Evolutionary conservation across 2,329 filamentous ascomycete genomes (phyloP), one percentile per base, ranked within the genome.

Genomic region (Colletotrichum scovillei): DNA sequence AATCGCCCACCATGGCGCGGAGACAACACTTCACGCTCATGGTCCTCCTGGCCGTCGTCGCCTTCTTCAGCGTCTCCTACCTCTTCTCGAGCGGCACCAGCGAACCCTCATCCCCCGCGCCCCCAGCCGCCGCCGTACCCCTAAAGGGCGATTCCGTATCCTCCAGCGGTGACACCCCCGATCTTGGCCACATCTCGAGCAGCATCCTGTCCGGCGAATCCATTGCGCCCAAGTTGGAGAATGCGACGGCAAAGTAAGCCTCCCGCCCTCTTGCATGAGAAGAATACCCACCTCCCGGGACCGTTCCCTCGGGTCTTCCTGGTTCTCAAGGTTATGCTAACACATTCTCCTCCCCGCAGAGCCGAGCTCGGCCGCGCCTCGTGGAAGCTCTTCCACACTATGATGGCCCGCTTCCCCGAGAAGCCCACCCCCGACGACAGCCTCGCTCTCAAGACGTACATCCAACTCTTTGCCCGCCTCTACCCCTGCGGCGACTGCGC

Each of bases 171-270:
- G 72, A 74, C 55, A 57, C 52, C 22, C 76, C 86, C 26, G 86
- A 86, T 66, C 77, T 90, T 35, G 81, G 81, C 46, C 76, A 80
- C 35, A 76, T 90, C 32, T 83, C 89, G 1, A 81, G 84, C 30
- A 82, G 82, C 56, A 82, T 92, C 22, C 85, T 95, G 26, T 86
- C 88, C 22, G 93, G 93, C 69, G 90, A 90, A 68, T 92, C 91
- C 4, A 96, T 95, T 78, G 94, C 94, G 63, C 92, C 93, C 1
- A 95, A 94, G 83, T 86, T 97, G 66, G 94, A 94, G 79, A 97
- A 97, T 83, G 93, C 92, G 73, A 97, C 94, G 7, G 86, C 91
- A 67, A 97, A 96, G 92, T 93, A 85, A 63, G 87, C 79, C 46
- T 53, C 63, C 35, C 46, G n/a, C 52, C 30, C 8, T 28, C 42